Evolutionary conservation across 75 land plant species (phyloP).

Genomic region (Adiantum capillusveneris): DNA sequence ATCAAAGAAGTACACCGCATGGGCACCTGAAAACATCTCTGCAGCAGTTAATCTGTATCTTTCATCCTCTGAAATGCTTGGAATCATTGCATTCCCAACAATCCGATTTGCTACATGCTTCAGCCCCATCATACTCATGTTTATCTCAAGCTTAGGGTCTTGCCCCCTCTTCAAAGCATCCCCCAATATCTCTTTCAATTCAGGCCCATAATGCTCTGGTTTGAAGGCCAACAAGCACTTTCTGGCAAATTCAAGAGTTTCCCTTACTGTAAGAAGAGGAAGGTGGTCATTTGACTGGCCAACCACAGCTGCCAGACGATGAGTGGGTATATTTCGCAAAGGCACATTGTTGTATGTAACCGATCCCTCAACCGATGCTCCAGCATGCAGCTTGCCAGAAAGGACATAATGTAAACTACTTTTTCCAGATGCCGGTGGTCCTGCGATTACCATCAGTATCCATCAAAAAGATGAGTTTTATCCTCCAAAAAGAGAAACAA

Average conservation of each 20-base stretch:
- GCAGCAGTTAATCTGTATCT: slow-evolving; percentile 20
- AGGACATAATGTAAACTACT: slow-evolving; percentile 45
- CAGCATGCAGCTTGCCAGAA: slow-evolving; percentile 44
- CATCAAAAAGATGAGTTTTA: background rate
- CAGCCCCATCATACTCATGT: slow-evolving; percentile 26
- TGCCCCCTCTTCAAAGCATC: slow-evolving; percentile 26
- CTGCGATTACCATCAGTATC: slow-evolving; percentile 37
- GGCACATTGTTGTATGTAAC: slow-evolving; percentile 22
- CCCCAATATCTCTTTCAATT: slow-evolving; percentile 19
- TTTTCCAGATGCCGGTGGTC: slow-evolving; percentile 68
- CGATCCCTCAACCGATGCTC: slow-evolving; percentile 12
- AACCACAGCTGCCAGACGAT: slow-evolving; percentile 22
- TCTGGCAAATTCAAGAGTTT: slow-evolving; percentile 27
- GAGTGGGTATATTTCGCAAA: slow-evolving; percentile 12
- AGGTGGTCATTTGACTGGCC: slow-evolving; percentile 1
- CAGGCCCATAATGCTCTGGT: slow-evolving; percentile 12
- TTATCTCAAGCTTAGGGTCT: slow-evolving; percentile 26
- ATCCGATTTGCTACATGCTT: slow-evolving; percentile 27
- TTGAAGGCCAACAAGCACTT: slow-evolving; percentile 12
- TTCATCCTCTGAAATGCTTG: slow-evolving; percentile 19
- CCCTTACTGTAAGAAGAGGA: slow-evolving; percentile 28
- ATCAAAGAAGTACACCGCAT: slow-evolving; percentile 29
- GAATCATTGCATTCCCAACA: slow-evolving; percentile 24
- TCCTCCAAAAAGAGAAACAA: background rate
- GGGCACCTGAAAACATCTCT: slow-evolving; percentile 24